phyloP scores from a whole-genome alignment of 306 rosid species.

The Cicer cuneatum region DNA sequence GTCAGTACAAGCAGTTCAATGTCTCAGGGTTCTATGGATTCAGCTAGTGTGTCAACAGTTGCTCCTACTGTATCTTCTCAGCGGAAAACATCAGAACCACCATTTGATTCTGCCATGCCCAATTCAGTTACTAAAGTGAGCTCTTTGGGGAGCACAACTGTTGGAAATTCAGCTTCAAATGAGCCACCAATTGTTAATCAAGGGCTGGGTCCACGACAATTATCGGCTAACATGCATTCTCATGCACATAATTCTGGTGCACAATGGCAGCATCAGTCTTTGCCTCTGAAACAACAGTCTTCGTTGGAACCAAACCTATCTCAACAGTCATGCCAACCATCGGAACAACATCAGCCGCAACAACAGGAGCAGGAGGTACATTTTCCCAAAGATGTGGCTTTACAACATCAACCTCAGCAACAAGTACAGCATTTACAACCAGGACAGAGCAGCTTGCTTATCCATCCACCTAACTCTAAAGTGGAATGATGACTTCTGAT shows the following conservation, averaged over 20 bases:
- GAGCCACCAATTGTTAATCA: conserved; percentile 63
- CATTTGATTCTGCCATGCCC: conserved; percentile 58
- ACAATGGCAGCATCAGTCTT: conserved; percentile 71
- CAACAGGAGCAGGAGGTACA: conserved; percentile 56
- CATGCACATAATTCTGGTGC: conserved; percentile 75
- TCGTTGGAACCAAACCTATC: conserved; percentile 54
- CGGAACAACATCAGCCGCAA: conserved; percentile 50
- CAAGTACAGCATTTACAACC: conserved; percentile 66
- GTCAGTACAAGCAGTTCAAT: conserved; percentile 53
- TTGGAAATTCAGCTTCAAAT: conserved; percentile 63
- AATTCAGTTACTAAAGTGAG: conserved; percentile 57
- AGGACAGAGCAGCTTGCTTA: conserved; percentile 70
- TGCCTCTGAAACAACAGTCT: conserved; percentile 63
- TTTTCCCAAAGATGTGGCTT: conserved; percentile 57
- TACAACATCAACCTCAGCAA: conserved; percentile 71
- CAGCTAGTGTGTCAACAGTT: conserved; percentile 54
- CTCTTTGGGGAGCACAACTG: conserved; percentile 63
- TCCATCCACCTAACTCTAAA: conserved; percentile 65
- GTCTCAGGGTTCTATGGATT: conserved; percentile 63
- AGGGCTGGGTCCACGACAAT: conserved; percentile 68
- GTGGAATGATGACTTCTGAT: conserved; percentile 66
- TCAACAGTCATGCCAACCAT: conserved; percentile 63
- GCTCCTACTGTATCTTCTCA: conserved; percentile 62
- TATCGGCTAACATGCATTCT: conserved; percentile 65
- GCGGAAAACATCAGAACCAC: conserved; percentile 74